Base-by-base conservation (phyloP, 2,329 filamentous ascomycete species). In the Verticillium nonalfalfae region DNA sequence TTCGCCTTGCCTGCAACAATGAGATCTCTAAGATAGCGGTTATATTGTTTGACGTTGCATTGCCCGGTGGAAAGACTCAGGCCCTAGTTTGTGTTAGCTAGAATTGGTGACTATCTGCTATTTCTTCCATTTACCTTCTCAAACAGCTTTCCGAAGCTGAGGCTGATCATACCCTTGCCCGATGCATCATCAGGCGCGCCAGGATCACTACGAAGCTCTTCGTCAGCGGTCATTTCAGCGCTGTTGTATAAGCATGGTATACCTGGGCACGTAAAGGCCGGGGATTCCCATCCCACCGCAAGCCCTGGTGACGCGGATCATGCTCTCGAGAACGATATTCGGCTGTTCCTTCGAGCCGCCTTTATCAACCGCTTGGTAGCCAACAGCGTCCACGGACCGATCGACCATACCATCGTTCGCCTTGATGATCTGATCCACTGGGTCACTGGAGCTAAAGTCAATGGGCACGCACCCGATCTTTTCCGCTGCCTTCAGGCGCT, bases 1-100 rank as follows among this genome's bases (percentile, higher is more conserved):
- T 86, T 88, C 1, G 86, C 87, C 62, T 81, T 82, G 2, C 86
- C 85, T 0, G 83, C 74, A 54, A 89, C 84, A 66, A 89, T 89
- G 67, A 90, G 75, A 63, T 89, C 86, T 13, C 86, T 79, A 45
- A 89, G 73, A 67, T 89, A 87, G 31, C 85, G 78, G 69, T 89
- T 89, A 72, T 89, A 89, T 1, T 81, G 76, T 72, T 89, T 89
- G 66, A 89, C 86, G 64, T 89, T 89, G 73, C 86, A 89, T 68
- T 89, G 85, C 0, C 86, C 85, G 3, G 84, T 86, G 10, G 83
- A 81, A 2, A 89, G 74, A 1, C 79, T 78, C 5, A 89, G 75
- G 1, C 85, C 85, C 82, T 85, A 15, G 4, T n/a, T 52, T 13
- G 5, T 52, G 45, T 52, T 21, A 52, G 45, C 21, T 45, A 15